Evolutionary conservation across 2,329 filamentous ascomycete genomes (phyloP), one percentile per base, ranked within the genome.

Genomic region (Venturia asperata): DNA sequence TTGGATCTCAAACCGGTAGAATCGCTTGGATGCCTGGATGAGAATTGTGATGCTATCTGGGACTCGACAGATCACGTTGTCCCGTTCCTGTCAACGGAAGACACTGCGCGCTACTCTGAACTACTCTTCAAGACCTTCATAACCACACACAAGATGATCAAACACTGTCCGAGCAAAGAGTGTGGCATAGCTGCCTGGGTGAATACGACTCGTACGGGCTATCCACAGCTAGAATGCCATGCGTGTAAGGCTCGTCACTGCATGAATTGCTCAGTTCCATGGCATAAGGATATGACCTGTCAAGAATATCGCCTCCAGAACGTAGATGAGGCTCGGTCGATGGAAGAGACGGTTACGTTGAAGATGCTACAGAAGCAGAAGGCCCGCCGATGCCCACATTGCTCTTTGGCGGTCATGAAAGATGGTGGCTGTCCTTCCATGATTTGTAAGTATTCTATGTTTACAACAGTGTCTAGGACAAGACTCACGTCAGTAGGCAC

Each of bases 351-450:
- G 13, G n/a, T 27, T 30, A 37, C 58, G 2, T 45, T 66, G 42
- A 66, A 63, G 61, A 52, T 34, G 19, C 45, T 66, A 19, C 37
- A 43, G 42, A 58, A 55, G 61, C 30, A 52, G 21, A 61, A 61
- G 19, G 64, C 64, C 7, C 41, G 64, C 19, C 64, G 64, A n/a
- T 66, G 64, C 43, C 64, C 61, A 17, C 43, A 63, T 21, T 66
- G 64, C 47, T 42, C 42, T 39, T 37, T 66, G 17, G 64, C 64
- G n/a, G 64, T 66, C 11, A 49, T 52, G 13, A 66, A 66, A 61
- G 49, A 64, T 41, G 64, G 61, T n/a, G 64, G 64, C 21, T 66
- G 64, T 52, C 61, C 64, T 30, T 52, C 41, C 37, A 64, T 66
- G 64, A 27, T 30, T 9, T 62, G 55, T 65, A 49, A 61, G 42